Percentiles rank a stretch among this genome's conserved stretches.
These are phyloP conservation scores for Bipolaris sorokiniana DNA, from an alignment of 2,329 filamentous ascomycete genomes.

Conservation along the genomic window DNA sequence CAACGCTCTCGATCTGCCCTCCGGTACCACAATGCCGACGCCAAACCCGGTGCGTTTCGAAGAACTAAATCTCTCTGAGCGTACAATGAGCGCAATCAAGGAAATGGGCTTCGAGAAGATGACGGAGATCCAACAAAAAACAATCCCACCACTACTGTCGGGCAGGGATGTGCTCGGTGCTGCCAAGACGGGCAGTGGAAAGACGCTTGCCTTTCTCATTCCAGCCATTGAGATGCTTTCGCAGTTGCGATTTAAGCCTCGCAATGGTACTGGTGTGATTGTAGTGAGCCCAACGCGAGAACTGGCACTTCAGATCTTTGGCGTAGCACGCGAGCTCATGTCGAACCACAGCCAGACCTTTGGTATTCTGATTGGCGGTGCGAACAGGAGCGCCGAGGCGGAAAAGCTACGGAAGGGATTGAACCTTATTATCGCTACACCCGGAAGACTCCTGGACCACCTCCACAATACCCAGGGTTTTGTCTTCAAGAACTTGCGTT, in stretches of 20 bases:
- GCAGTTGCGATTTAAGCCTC: constrained; percentile 88
- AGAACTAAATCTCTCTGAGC: constrained; percentile 84
- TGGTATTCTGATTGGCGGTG: constrained; percentile 94
- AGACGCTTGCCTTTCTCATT: constrained; percentile 93
- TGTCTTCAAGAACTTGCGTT: constrained; percentile 88
- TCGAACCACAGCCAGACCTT: constrained; percentile 92
- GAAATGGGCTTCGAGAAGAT: constrained; percentile 95
- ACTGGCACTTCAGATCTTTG: constrained; percentile 64
- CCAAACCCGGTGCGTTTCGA: constrained; percentile 73
- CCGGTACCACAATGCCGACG: constrained; percentile 62
- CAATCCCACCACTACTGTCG: constrained; percentile 82
- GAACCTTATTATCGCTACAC: constrained; percentile 92
- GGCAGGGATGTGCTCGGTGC: constrained; percentile 93
- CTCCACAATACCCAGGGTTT: constrained; percentile 91
- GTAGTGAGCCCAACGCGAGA: constrained; percentile 67
- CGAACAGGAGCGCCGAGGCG: constrained; percentile 86
- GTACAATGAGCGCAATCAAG: constrained; percentile 84
- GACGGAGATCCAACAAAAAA: constrained; percentile 90
- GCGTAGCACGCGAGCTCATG: constrained; percentile 92
- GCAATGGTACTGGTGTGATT: constrained; percentile 84
- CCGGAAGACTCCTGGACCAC: constrained; percentile 90
- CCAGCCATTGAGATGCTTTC: constrained; percentile 93
- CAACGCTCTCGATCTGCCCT: constrained; percentile 57
- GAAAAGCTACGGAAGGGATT: constrained; percentile 95
- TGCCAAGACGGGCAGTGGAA: constrained; percentile 94